A percentile compares a stretch with the other conserved stretches of the same genome.
phyloP scores from a whole-genome alignment of 2,329 filamentous ascomycete species.

The Aureobasidium sp. region DNA sequence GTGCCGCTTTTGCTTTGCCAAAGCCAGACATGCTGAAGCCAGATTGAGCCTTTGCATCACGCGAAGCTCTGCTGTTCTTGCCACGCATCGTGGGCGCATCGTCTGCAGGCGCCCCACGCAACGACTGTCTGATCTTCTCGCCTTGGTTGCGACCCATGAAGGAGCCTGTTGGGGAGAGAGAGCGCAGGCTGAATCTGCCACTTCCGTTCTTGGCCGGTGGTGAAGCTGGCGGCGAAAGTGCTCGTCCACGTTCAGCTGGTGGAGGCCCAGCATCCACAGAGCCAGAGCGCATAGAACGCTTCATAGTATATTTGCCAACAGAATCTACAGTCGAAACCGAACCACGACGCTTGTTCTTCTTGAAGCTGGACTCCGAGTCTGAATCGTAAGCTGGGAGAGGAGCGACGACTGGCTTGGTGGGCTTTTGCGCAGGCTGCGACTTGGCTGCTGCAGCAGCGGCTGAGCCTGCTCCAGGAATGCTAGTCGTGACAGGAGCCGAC shows the following conservation, averaged over 20 bases:
- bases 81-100: conserved; percentile 20
- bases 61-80: conserved; percentile 18
- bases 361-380: conserved; percentile 66
- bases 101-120: conserved; percentile 25
- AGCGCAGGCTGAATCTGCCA: conserved; percentile 62
- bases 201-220: conserved; percentile 27
- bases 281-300: conserved; percentile 62
- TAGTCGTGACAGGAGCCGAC: conserved; percentile 19
- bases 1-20: conserved; percentile 10
- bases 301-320: conserved; percentile 54
- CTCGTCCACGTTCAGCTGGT: conserved; percentile 34
- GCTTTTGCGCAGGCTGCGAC: conserved; percentile 21
- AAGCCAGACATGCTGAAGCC: conserved; percentile 20
- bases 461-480: conserved; percentile 22
- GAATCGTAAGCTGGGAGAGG: conserved; percentile 32
- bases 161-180: conserved; percentile 59
- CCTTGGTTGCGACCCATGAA: conserved; percentile 34
- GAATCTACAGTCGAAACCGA: conserved; percentile 28
- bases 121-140: conserved; percentile 23
- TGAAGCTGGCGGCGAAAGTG: conserved; percentile 40
- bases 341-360: conserved; percentile 39
- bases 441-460: conserved; percentile 20
- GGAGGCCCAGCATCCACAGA: conserved; percentile 28
- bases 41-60: conserved; percentile 14
- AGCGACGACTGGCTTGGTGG: neutral